phyloP scores from a whole-genome alignment of 495 filamentous ascomycete genomes.

The Penicillium pulvis region DNA sequence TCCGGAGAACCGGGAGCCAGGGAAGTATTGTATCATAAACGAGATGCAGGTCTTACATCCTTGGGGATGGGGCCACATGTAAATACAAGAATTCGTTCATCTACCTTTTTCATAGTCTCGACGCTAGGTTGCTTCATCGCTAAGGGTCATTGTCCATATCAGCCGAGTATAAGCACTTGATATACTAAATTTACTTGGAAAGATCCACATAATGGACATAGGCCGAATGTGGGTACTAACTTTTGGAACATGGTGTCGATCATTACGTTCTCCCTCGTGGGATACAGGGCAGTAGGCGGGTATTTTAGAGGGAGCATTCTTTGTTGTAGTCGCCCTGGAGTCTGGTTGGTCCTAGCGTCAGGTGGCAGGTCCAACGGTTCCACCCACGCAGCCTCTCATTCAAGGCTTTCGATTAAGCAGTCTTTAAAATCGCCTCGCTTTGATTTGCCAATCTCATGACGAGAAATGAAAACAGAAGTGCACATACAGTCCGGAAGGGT shows the following conservation, averaged over 20 bases:
- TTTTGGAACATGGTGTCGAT: background rate
- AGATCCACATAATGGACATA: background rate
- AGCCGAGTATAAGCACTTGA: too few relatives aligned
- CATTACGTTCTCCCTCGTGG: background rate
- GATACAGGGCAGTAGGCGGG: background rate
- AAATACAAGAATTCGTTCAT: background rate
- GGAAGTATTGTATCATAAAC: slow-evolving; percentile 71
- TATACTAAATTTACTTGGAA: too few relatives aligned
- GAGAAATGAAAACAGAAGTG: background rate
- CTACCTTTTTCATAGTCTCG: too few relatives aligned
- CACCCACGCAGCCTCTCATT: background rate
- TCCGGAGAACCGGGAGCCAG: slow-evolving; percentile 49
- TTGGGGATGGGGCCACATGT: slow-evolving; percentile 80
- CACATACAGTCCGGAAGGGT: background rate
- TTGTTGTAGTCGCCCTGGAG: background rate
- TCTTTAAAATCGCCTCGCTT: background rate
- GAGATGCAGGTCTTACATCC: slow-evolving; percentile 80
- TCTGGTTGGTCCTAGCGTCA: background rate
- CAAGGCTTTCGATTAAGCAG: background rate
- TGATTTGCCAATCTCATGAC: background rate
- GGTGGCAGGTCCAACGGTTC: background rate
- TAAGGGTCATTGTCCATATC: too few relatives aligned
- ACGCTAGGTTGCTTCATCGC: too few relatives aligned
- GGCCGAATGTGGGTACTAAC: background rate
- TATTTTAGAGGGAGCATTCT: background rate